Conservation (phyloP, 2,329 filamentous ascomycete genomes). For the Hypoxylon sp. region DNA sequence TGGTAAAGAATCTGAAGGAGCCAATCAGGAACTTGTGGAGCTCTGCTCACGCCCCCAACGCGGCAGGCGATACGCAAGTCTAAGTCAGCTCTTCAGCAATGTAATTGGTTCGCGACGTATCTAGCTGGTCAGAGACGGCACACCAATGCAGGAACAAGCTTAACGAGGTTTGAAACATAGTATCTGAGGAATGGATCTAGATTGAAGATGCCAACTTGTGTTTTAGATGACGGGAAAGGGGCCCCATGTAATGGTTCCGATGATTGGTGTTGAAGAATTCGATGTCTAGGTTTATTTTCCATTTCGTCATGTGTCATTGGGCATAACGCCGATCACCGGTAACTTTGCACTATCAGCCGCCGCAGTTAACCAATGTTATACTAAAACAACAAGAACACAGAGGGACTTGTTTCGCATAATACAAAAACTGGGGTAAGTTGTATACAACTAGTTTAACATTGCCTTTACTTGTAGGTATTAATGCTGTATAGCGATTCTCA, state of each 20-base stretch:
- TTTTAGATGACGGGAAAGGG: constrained; percentile 32
- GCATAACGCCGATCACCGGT: constrained; percentile 25
- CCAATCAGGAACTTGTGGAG: constrained; percentile 48
- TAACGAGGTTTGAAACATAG: constrained; percentile 41
- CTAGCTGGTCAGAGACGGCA: constrained; percentile 15
- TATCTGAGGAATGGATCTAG: constrained; percentile 35
- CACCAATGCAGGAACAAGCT: constrained; percentile 43
- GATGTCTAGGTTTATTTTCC: not conserved
- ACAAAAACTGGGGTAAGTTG: constrained; percentile 14
- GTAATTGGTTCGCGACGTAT: constrained; percentile 46
- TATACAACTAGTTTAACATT: constrained; percentile 13
- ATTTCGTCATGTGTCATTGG: constrained; percentile 11
- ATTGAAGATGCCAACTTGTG: constrained; percentile 33
- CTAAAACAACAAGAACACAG: constrained; percentile 4
- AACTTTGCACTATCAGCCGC: constrained; percentile 22
- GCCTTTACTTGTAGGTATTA: constrained; percentile 2
- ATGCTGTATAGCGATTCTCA: constrained; percentile 16
- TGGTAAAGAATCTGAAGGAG: constrained; percentile 40
- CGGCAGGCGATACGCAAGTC: constrained; percentile 43
- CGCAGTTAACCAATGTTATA: constrained; percentile 21
- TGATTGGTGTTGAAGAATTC: constrained; percentile 18
- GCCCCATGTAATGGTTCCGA: constrained; percentile 23
- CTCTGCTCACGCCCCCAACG: constrained; percentile 36
- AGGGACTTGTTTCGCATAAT: not conserved
- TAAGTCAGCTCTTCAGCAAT: constrained; percentile 38